Evolutionary conservation across 2,329 filamentous ascomycete species (phyloP), one percentile per base, ranked within the genome.

Genomic region (Colletotrichum sp.): DNA sequence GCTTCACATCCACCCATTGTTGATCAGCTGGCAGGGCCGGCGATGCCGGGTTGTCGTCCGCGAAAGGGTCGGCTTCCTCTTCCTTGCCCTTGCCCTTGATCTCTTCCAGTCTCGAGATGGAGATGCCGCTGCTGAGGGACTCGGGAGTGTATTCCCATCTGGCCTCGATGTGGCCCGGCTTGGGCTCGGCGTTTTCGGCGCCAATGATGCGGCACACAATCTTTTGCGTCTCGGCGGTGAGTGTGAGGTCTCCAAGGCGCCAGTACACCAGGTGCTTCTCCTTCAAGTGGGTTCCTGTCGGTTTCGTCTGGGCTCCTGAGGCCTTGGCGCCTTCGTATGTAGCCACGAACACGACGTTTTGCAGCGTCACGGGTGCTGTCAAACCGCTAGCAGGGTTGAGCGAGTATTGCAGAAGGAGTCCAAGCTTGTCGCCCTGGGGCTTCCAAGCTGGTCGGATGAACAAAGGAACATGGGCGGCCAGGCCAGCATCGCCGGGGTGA

Each of bases 381-480:
- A 88, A 85, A 65, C 85, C 87, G 78, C 82, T 95, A 1, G 88
- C 86, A 1, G 95, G 94, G 83, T 98, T 98, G 18, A 97, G 89
- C 8, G 93, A 92, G 85, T 98, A 98, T 81, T 94, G 92, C 48
- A 98, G 87, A 70, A 98, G 91, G 55, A 97, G 91, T 55, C 94
- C 96, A n/a, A 96, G 91, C 84, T 98, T 96, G 77, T 94, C 93
- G 58, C 94, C 91, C 80, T 97, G 93, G 3, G 95, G 88, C 82
- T 96, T 97, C 96, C 96, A 98, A 1, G 89, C 90, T 5, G 95
- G 93, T 24, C 91, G 91, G 61, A 98, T 87, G 18, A 94, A 86
- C 15, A 98, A 86, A 0, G 96, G 96, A 13, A 94, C 93, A 79
- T 95, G 93, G 6, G 86, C 82, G 8, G 84, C 85, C 7, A 90